These are phyloP conservation scores for Harringtonia aguacate DNA, from an alignment of 2,329 filamentous ascomycete genomes.

Conservation along the genomic window DNA sequence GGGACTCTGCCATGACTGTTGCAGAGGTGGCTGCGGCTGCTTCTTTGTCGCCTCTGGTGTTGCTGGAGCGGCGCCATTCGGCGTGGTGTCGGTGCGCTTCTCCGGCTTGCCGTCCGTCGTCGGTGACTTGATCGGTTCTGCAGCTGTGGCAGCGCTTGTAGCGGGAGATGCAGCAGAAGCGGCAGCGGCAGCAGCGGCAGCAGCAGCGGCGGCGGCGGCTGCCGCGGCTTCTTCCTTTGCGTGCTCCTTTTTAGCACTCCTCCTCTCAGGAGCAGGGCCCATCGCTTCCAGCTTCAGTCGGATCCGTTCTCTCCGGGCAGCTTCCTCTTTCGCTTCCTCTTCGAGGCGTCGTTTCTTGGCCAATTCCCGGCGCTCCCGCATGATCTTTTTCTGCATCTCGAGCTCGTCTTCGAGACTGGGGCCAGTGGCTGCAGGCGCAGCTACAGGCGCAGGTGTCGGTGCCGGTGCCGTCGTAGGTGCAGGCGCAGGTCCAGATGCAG, in stretches of 20 bases:
- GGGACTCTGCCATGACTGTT: constrained; percentile 25
- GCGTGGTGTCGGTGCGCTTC: background rate
- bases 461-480: background rate
- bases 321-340: constrained; percentile 61
- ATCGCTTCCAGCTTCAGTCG: constrained; percentile 61
- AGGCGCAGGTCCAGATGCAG: too few species aligned
- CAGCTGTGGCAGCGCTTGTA: background rate
- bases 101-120: background rate
- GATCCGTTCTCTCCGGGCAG: constrained; percentile 59
- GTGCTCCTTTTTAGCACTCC: constrained; percentile 43
- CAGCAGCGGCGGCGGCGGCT: background rate
- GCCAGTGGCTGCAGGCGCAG: constrained; percentile 21
- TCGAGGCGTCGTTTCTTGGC: constrained; percentile 58
- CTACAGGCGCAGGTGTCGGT: constrained; percentile 4
- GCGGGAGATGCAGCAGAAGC: background rate
- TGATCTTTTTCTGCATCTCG: constrained; percentile 58
- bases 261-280: constrained; percentile 52
- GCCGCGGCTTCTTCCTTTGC: constrained; percentile 25
- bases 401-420: constrained; percentile 38
- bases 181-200: background rate
- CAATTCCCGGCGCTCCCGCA: constrained; percentile 59
- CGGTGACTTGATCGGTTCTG: too few species aligned
- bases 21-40: background rate
- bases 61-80: background rate
- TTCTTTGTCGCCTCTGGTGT: background rate